phyloP scores from a whole-genome alignment of 164 flowering plant genomes.

The Aristolochia californica region DNA sequence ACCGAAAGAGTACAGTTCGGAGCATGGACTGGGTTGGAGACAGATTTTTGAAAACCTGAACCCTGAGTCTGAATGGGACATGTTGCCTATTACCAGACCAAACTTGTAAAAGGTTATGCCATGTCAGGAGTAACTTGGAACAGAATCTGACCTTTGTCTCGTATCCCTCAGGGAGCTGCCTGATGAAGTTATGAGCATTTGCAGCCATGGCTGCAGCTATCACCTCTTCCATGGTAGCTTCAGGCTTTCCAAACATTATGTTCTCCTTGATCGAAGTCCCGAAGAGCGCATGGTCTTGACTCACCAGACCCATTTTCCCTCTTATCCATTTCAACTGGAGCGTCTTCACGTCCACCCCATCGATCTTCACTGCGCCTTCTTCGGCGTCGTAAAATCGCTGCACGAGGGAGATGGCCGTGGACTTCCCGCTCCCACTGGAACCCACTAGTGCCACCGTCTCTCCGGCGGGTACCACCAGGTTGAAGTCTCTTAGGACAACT shows the following conservation, averaged over 20 bases:
- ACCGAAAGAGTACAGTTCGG: no score
- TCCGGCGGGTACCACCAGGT: slow-evolving; percentile 59
- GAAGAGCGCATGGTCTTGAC: slow-evolving; percentile 81
- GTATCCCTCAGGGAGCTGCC: slow-evolving; percentile 39
- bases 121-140: no score
- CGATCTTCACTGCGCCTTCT: slow-evolving; percentile 49
- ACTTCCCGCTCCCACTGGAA: slow-evolving; percentile 84
- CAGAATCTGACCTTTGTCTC: slow-evolving; percentile 45
- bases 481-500: slow-evolving; percentile 56
- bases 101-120: no score
- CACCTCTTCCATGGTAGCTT: slow-evolving; percentile 74
- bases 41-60: no score
- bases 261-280: slow-evolving; percentile 80
- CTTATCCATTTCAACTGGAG: slow-evolving; percentile 71
- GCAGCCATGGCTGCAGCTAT: slow-evolving; percentile 32
- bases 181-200: slow-evolving; percentile 38
- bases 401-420: slow-evolving; percentile 67
- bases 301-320: slow-evolving; percentile 80
- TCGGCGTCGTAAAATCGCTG: slow-evolving; percentile 70
- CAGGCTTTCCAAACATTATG: slow-evolving; percentile 69
- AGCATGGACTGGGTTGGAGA: no score
- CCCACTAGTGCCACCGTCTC: slow-evolving; percentile 85
- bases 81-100: no score
- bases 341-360: slow-evolving; percentile 48
- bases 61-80: no score